Evolutionary conservation across 2,329 filamentous ascomycete genomes (phyloP).

Genomic region (Aspergillus neotritici): DNA sequence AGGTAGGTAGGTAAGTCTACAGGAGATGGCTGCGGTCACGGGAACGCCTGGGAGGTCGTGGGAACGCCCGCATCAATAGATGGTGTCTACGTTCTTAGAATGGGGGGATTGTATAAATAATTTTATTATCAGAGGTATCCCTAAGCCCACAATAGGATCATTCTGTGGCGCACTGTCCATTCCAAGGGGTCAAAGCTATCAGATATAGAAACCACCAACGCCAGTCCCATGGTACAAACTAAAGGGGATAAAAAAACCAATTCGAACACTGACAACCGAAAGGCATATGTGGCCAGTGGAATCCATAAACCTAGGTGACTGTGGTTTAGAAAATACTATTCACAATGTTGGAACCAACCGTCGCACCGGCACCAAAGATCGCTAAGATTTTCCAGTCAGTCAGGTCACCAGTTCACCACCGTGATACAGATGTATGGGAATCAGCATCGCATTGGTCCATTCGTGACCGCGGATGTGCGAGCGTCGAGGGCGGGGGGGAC

Average conservation of each 20-base stretch:
- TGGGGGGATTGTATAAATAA: too few relatives aligned
- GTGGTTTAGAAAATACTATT: constrained; percentile 73
- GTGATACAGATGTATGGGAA: neutral
- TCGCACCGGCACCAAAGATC: constrained; percentile 89
- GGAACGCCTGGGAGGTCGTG: too few relatives aligned
- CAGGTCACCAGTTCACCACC: too few relatives aligned
- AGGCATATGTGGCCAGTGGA: too few relatives aligned
- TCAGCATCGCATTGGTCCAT: neutral
- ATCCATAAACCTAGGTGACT: neutral
- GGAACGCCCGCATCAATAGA: too few relatives aligned
- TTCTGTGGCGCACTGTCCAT: too few relatives aligned
- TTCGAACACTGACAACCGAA: neutral
- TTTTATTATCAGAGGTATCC: too few relatives aligned
- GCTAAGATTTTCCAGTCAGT: constrained; percentile 44
- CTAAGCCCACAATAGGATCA: too few relatives aligned
- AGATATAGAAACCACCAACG: constrained; percentile 27
- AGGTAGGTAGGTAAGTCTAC: too few relatives aligned
- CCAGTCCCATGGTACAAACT: constrained; percentile 25
- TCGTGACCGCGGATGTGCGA: neutral
- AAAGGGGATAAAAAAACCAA: constrained; percentile 5
- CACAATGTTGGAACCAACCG: constrained; percentile 82
- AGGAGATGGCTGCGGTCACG: too few relatives aligned
- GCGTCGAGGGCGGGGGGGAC: constrained; percentile 13
- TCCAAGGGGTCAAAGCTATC: constrained; percentile 1
- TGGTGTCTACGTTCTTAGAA: too few relatives aligned